phyloP scores from a whole-genome alignment of 1,139 yeast genomes.

The Yamadazyma friedrichii region DNA sequence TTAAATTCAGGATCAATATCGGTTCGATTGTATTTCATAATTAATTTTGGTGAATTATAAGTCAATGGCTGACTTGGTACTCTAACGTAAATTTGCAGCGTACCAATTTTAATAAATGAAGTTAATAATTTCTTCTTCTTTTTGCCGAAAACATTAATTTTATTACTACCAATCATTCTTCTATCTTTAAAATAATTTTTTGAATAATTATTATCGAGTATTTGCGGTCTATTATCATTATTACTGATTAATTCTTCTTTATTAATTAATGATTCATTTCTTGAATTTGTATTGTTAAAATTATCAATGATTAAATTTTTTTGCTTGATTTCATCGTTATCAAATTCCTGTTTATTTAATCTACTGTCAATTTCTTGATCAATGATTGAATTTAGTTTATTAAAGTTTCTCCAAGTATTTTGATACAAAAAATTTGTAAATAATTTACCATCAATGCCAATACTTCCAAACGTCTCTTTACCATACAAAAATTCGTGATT shows the following conservation, averaged over 20 bases:
- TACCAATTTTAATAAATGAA: constrained; percentile 34
- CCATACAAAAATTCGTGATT: constrained; percentile 26
- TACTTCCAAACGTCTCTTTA: constrained; percentile 25
- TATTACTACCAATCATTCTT: constrained; percentile 29
- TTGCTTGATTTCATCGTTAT: constrained; percentile 29
- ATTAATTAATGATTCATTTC: constrained; percentile 8
- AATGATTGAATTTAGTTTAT: constrained; percentile 27
- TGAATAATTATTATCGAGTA: constrained; percentile 8
- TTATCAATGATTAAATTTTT: constrained; percentile 27
- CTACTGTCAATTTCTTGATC: constrained; percentile 38
- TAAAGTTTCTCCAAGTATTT: constrained; percentile 36
- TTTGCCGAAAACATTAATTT: constrained; percentile 30
- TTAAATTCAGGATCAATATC: constrained; percentile 10
- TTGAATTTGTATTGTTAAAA: constrained; percentile 10
- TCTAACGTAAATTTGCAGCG: constrained; percentile 30
- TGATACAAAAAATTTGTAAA: constrained; percentile 25
- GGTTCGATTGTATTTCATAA: constrained; percentile 34
- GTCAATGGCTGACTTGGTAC: constrained; percentile 38
- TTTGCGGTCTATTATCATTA: neutral
- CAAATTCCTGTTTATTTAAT: constrained; percentile 27
- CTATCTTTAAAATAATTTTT: constrained; percentile 20
- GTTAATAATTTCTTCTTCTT: constrained; percentile 41
- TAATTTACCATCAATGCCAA: constrained; percentile 39
- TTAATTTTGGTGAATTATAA: constrained; percentile 38
- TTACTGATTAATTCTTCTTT: constrained; percentile 12